Conservation (phyloP, 306 rosid genomes). For the Dryas alaskensis region DNA sequence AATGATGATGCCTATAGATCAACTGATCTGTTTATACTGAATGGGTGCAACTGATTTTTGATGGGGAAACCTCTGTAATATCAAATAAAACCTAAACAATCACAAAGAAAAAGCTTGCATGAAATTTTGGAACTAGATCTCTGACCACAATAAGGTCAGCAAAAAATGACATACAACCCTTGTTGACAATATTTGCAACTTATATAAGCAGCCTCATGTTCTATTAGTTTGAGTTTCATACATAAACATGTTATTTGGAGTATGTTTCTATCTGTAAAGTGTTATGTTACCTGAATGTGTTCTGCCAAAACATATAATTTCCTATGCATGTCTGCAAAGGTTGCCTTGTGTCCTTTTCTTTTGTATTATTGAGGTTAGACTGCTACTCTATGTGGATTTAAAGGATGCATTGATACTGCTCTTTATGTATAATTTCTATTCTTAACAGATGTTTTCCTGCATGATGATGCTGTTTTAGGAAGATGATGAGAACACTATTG, state of each 20-base stretch:
- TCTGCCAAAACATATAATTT: background rate
- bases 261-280: background rate
- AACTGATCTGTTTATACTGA: background rate
- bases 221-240: background rate
- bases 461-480: slow-evolving; percentile 65
- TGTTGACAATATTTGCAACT: slow-evolving; percentile 5
- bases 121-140: background rate
- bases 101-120: background rate
- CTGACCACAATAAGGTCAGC: slow-evolving; percentile 4
- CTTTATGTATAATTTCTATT: slow-evolving; percentile 16
- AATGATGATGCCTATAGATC: background rate
- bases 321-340: background rate
- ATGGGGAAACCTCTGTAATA: background rate
- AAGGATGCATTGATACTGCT: slow-evolving; percentile 12
- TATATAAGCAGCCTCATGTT: background rate
- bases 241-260: background rate
- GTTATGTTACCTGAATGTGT: background rate
- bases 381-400: background rate
- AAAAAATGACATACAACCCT: background rate
- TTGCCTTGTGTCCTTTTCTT: background rate
- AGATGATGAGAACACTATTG: slow-evolving; percentile 86
- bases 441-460: slow-evolving; percentile 20
- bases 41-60: background rate
- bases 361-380: slow-evolving; percentile 12
- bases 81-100: background rate